Conservation (phyloP, 495 filamentous ascomycete species). For the Chaetomium fimeti region DNA sequence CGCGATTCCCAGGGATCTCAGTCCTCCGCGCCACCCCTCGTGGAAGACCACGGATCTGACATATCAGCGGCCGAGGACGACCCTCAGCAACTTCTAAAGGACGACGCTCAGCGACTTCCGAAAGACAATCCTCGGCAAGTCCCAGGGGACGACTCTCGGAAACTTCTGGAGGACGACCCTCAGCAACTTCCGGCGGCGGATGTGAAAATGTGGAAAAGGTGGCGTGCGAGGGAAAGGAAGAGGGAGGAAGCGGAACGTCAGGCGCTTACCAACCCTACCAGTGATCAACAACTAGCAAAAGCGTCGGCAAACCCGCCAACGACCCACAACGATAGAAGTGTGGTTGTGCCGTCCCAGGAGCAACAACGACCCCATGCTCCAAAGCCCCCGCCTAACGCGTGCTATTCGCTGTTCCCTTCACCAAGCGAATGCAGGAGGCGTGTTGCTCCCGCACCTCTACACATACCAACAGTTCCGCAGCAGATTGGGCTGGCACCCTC, state of each 20-base stretch:
- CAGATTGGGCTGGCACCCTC: slow-evolving; percentile 13
- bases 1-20: slow-evolving; percentile 32
- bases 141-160: no score
- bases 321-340: slow-evolving; percentile 7
- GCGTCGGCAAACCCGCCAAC: neutral
- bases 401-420: slow-evolving; percentile 35
- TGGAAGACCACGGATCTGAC: slow-evolving; percentile 36
- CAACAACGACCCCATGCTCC: slow-evolving; percentile 14
- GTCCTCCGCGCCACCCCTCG: slow-evolving; percentile 31
- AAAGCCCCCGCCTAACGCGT: slow-evolving; percentile 22
- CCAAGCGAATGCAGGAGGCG: neutral
- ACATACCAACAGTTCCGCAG: slow-evolving; percentile 1
- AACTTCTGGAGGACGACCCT: slow-evolving; percentile 37
- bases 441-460: slow-evolving; percentile 12
- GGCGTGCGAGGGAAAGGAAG: slow-evolving; percentile 16
- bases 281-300: neutral
- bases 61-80: slow-evolving; percentile 33
- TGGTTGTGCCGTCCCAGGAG: slow-evolving; percentile 8
- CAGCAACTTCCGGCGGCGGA: slow-evolving; percentile 25
- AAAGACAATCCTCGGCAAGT: no score
- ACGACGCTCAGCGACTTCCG: no score
- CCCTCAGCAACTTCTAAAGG: slow-evolving; percentile 25
- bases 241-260: slow-evolving; percentile 15
- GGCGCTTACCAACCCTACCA: slow-evolving; percentile 19
- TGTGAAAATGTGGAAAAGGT: slow-evolving; percentile 29